Percentiles rank a stretch among this genome's conserved stretches.
These are phyloP conservation scores for Hemileia vastatrix DNA, from an alignment of 1,284 basidiomycete genomes.

Conservation along the genomic window DNA sequence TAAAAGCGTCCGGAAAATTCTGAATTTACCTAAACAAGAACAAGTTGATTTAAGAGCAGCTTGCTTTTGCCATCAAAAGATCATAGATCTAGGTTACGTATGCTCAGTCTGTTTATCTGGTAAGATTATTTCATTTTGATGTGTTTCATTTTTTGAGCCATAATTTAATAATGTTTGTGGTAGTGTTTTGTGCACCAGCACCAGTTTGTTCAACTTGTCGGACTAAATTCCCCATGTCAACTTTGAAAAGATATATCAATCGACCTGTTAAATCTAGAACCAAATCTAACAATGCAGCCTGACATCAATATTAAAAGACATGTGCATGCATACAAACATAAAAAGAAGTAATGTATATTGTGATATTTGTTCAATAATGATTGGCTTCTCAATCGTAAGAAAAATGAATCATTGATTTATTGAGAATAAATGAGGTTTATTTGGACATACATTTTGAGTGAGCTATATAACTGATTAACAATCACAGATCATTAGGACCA, in stretches of 20 bases:
- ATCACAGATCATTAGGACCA: too few species aligned
- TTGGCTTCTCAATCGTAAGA: too few species aligned
- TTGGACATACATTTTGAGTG: too few species aligned
- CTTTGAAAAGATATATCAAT: constrained; percentile 12
- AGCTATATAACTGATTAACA: too few species aligned
- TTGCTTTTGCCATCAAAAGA: constrained; percentile 96
- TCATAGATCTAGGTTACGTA: constrained; percentile 93
- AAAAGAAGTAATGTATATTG: too few species aligned
- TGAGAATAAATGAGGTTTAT: too few species aligned
- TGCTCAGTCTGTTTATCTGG: constrained; percentile 93
- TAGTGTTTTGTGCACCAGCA: constrained; percentile 19
- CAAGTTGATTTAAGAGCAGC: constrained; percentile 93
- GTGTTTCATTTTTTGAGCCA: background rate
- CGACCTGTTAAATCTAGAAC: constrained; percentile 1
- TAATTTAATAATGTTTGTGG: background rate
- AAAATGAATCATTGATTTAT: too few species aligned
- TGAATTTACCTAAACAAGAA: constrained; percentile 83
- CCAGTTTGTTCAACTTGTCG: constrained; percentile 21
- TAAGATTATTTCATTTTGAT: constrained; percentile 48
- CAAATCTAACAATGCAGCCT: constrained; percentile 7
- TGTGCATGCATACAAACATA: too few species aligned
- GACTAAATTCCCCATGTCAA: constrained; percentile 19
- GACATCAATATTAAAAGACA: too few species aligned
- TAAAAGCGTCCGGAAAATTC: constrained; percentile 61
- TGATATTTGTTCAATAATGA: too few species aligned